These are phyloP conservation scores for Mortierella sp. DNA, from an alignment of 371 early-diverging fungal species.

Conservation along the genomic window DNA sequence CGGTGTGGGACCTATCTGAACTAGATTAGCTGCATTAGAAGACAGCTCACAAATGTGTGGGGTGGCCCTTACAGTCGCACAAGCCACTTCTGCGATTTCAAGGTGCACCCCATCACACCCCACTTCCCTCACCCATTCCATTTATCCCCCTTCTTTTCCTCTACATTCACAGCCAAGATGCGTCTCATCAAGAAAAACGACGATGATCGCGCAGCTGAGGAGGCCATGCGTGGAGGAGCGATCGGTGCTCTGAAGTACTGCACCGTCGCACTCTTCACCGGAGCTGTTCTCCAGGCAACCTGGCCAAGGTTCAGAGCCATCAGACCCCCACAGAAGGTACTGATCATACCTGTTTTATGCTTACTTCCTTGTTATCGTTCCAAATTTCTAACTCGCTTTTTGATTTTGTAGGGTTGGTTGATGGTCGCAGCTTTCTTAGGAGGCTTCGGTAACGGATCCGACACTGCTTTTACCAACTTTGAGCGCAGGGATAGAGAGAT, in stretches of 20 bases:
- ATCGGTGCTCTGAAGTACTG: slow-evolving; percentile 51
- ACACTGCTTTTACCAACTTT: slow-evolving; percentile 51
- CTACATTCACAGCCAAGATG: slow-evolving; percentile 16
- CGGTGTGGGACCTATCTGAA: too few species aligned
- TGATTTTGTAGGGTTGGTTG: slow-evolving; percentile 37
- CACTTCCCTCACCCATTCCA: too few species aligned
- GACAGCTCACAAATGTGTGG: too few species aligned
- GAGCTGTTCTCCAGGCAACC: slow-evolving; percentile 42
- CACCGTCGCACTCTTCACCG: slow-evolving; percentile 42
- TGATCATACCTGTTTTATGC: neutral
- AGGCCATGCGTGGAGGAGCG: slow-evolving; percentile 50
- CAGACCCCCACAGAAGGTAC: slow-evolving; percentile 47
- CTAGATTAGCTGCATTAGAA: too few species aligned
- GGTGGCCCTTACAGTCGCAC: too few species aligned
- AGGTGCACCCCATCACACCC: too few species aligned
- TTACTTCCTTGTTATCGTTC: neutral
- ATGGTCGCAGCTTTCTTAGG: slow-evolving; percentile 52
- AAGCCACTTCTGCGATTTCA: too few species aligned
- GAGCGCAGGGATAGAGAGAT: slow-evolving; percentile 46
- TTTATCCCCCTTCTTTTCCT: neutral
- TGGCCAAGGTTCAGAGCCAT: slow-evolving; percentile 47
- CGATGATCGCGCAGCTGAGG: slow-evolving; percentile 45
- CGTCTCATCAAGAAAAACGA: slow-evolving; percentile 51
- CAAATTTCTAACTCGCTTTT: neutral
- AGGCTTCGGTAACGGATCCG: slow-evolving; percentile 52